Percentiles rank a stretch among this genome's conserved stretches.
These are phyloP conservation scores for Hyphopichia buzzinii DNA, from an alignment of 1,139 yeast genomes.

Conservation along the genomic window DNA sequence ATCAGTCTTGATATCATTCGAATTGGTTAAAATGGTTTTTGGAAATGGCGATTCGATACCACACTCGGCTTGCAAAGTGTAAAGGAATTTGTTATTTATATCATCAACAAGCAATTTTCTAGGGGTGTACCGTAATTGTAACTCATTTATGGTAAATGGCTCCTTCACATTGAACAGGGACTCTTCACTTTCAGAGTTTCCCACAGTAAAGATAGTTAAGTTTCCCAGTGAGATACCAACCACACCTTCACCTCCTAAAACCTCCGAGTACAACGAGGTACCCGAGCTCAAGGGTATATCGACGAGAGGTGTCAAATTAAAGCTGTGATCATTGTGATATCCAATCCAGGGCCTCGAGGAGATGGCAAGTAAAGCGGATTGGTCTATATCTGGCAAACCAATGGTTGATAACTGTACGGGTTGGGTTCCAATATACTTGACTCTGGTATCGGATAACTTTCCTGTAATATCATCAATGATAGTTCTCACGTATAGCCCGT, in stretches of 20 bases:
- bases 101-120: slow-evolving; percentile 35
- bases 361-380: slow-evolving; percentile 35
- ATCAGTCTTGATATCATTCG: background rate
- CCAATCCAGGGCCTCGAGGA: slow-evolving; percentile 44
- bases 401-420: slow-evolving; percentile 53
- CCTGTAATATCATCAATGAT: slow-evolving; percentile 61
- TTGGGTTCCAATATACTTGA: slow-evolving; percentile 71
- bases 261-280: slow-evolving; percentile 61
- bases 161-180: slow-evolving; percentile 36
- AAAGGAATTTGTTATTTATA: slow-evolving; percentile 22
- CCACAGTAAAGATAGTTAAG: slow-evolving; percentile 61
- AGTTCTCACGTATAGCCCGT: slow-evolving; percentile 76
- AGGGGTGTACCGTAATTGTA: slow-evolving; percentile 54
- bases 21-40: slow-evolving; percentile 3
- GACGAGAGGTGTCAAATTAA: slow-evolving; percentile 44
- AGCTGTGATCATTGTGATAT: slow-evolving; percentile 21
- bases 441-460: slow-evolving; percentile 61
- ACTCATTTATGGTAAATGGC: slow-evolving; percentile 43
- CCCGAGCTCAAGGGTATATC: slow-evolving; percentile 31
- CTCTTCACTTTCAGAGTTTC: slow-evolving; percentile 23
- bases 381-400: slow-evolving; percentile 16
- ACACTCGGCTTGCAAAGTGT: slow-evolving; percentile 49
- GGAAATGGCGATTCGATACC: slow-evolving; percentile 31
- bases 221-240: slow-evolving; percentile 58
- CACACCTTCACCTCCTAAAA: slow-evolving; percentile 58